Percentiles rank a stretch among this genome's conserved stretches.
phyloP scores from a whole-genome alignment of 768 basidiomycete genomes.

The Auricularia cornea region DNA sequence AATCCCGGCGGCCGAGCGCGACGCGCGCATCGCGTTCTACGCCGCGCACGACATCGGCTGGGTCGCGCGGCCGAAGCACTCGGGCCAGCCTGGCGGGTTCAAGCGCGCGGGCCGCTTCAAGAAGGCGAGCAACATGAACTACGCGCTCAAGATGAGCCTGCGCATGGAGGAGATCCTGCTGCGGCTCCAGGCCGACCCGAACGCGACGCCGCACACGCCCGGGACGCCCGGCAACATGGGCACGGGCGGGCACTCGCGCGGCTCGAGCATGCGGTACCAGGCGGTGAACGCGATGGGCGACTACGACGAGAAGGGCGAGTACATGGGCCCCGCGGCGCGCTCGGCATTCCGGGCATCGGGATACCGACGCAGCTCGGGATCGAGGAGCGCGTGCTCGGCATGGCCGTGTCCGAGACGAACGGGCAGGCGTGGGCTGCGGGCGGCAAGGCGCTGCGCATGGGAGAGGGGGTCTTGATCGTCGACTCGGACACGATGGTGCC shows the following conservation, averaged over 20 bases:
- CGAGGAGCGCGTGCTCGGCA: conserved; percentile 59
- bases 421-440: conserved; percentile 34
- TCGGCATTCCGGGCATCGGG: background rate
- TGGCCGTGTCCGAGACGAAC: conserved; percentile 68
- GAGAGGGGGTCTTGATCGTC: conserved; percentile 21
- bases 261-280: conserved; percentile 54
- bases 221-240: background rate
- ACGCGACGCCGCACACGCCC: conserved; percentile 5
- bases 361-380: conserved; percentile 24
- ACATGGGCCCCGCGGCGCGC: conserved; percentile 40
- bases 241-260: conserved; percentile 19
- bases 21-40: conserved; percentile 66
- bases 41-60: conserved; percentile 68
- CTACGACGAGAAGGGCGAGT: conserved; percentile 42
- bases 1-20: conserved; percentile 50
- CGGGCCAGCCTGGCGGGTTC: conserved; percentile 44
- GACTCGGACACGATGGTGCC: conserved; percentile 28
- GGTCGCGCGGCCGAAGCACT: conserved; percentile 69
- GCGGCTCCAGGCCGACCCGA: conserved; percentile 30
- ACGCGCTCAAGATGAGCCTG: conserved; percentile 60
- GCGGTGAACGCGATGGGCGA: conserved; percentile 47
- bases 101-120: conserved; percentile 86
- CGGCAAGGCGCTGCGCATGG: conserved; percentile 22
- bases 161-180: conserved; percentile 47
- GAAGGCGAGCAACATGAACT: conserved; percentile 92